phyloP scores from a whole-genome alignment of 345 rosid species.

The Syzygium grande region DNA sequence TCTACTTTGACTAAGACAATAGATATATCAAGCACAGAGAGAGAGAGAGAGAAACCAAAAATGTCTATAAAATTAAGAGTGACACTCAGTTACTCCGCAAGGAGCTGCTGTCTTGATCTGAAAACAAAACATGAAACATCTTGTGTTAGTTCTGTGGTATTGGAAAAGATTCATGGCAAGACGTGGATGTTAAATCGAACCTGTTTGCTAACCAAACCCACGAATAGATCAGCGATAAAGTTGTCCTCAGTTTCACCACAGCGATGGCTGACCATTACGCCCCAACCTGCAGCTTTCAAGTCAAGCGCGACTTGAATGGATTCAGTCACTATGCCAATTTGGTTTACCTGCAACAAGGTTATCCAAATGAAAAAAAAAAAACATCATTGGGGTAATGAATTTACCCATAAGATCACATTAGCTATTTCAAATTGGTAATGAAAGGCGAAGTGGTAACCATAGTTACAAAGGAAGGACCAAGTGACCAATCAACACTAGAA shows the following conservation, averaged over 20 bases:
- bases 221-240: conserved; percentile 92
- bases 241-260: conserved; percentile 99
- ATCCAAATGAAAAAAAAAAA: neutral
- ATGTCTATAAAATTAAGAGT: neutral
- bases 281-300: conserved; percentile 99
- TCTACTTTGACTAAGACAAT: neutral
- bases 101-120: conserved; percentile 99
- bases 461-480: neutral
- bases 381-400: neutral
- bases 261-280: conserved; percentile 96
- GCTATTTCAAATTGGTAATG: neutral
- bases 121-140: neutral
- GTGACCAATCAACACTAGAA: neutral
- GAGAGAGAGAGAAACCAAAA: neutral
- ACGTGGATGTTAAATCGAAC: conserved; percentile 17
- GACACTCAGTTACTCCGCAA: conserved; percentile 43
- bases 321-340: conserved; percentile 93
- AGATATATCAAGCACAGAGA: neutral
- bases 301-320: conserved; percentile 92
- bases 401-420: neutral
- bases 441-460: neutral
- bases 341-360: conserved; percentile 63
- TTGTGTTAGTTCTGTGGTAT: neutral
- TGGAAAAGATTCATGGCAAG: neutral
- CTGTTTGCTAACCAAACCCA: conserved; percentile 97